Evolutionary conservation across 2,329 filamentous ascomycete species (phyloP), one percentile per base, ranked within the genome.

Genomic region (Neofusicoccum sp.): DNA sequence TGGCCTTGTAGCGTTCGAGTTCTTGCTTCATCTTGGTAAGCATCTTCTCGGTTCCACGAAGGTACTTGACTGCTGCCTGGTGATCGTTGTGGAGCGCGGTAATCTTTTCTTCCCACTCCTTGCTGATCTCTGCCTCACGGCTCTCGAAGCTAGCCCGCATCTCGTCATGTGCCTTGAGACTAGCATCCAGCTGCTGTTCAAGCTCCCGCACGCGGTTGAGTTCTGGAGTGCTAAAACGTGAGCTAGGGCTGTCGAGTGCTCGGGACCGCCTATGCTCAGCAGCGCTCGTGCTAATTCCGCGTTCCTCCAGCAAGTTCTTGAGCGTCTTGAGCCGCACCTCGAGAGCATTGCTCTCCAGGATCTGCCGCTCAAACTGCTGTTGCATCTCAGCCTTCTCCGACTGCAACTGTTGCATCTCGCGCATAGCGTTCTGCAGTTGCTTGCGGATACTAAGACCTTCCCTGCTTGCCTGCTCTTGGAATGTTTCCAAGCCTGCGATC

Each of bases 11-110:
- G 64, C 93, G 91, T 61, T 90, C 84, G n/a, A 99, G 83, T 78
- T 99, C 95, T 71, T 97, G 93, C 81, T 98, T 98, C 84, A 99
- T 94, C 77, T 96, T 94, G 78, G 95, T 93, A 54, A 99, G 86
- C 93, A 99, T 97, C 84, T 97, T 98, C 78, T 99, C 95, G 1
- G 95, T 98, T 64, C 95, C 95, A 78, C 97, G 96, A 69, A 99
- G 92, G 73, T 99, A 99, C 77, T 97, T 95, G 56, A 98, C 93
- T 14, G 95, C 94, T 45, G 95, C 97, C 77, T 97, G 93, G 75
- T 99, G 97, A 76, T 99, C 95, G 74, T 93, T 96, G 78, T 98
- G 93, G 36, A 99, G 87, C 73, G 97, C 93, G 64, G 92, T 87
- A 59, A 99, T 84, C 77, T 97, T 97, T 75, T 97, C 93, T 66